A percentile compares a stretch with the other conserved stretches of the same genome.
Conservation (phyloP, 2,329 filamentous ascomycete genomes). For the Aphanoascus verrucosus region DNA sequence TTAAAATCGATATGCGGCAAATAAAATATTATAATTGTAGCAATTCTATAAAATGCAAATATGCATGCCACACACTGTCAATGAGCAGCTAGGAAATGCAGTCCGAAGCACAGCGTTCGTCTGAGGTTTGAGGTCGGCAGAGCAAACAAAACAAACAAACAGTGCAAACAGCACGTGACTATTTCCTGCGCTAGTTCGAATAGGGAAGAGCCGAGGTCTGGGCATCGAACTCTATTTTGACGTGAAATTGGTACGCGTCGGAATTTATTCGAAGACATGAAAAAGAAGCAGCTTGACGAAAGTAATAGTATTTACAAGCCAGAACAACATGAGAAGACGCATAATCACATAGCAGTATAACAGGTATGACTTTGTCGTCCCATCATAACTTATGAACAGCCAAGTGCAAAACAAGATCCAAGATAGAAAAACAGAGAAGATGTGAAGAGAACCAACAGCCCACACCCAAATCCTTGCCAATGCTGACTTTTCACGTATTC, state of each 20-base stretch:
- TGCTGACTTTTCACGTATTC: slow-evolving; percentile 11
- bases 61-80: not conserved
- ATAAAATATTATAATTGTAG: not conserved
- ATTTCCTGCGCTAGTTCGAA: not conserved
- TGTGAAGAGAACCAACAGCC: slow-evolving; percentile 17
- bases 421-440: slow-evolving; percentile 18
- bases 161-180: slow-evolving; percentile 5
- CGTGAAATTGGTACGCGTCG: not conserved
- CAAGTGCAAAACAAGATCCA: not conserved
- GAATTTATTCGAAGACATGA: no score
- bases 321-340: not conserved
- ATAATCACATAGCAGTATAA: not conserved
- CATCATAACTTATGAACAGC: not conserved
- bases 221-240: not conserved
- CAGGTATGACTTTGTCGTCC: slow-evolving; percentile 11
- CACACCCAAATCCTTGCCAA: slow-evolving; percentile 9
- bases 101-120: not conserved
- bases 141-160: slow-evolving; percentile 9
- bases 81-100: not conserved
- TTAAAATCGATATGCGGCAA: not conserved
- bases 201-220: not conserved
- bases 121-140: not conserved
- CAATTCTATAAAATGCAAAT: slow-evolving; percentile 3
- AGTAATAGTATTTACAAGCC: not conserved
- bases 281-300: not conserved